Evolutionary conservation across 2,329 filamentous ascomycete genomes (phyloP), one percentile per base, ranked within the genome.

Genomic region (Aspergillus latus): DNA sequence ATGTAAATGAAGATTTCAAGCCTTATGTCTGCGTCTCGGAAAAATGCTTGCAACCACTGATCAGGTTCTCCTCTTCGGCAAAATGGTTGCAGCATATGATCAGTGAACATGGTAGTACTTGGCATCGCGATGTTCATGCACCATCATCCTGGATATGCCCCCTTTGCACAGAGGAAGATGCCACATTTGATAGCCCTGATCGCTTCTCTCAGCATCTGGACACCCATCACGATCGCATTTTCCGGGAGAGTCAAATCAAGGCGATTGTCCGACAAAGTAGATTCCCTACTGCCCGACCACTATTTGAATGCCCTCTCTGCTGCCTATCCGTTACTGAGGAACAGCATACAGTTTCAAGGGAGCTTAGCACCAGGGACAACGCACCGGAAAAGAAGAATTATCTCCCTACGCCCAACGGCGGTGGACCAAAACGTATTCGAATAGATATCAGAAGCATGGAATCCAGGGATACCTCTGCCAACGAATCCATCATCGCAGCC

Each of bases 21-120:
- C 51, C 51, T 0, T 47, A 46, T 40, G 13, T 53, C 4, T 53
- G 51, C 26, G 7, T 53, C 0, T 47, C 51, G 11, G 51, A 53
- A 26, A 29, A 47, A 15, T 53, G 51, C 36, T n/a, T n/a, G 1
- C 5, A 37, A 5, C 11, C 32, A 8, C 7, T 32, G 1, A 7
- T 26, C 30, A 29, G 51, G 21, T 53, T 53, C 21, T 30, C 42
- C 5, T 46, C 51, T 3, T 53, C 51, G 2, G 15, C 2, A n/a
- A 6, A 39, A 47, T 53, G 51, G 51, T 32, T 47, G 6, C 42
- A 53, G 15, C 51, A 53, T 40, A 53, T 47, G 51, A 15, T 16
- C 7, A 11, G 15, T 9, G n/a, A 5, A 4, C 51, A 53, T 26
- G 43, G 51, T 16, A 6, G n/a, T 13, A 30, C 10, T 28, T 53